These are phyloP conservation scores for Neophaeococcomyces mojaviensis DNA, from an alignment of 2,329 filamentous ascomycete species.

Conservation along the genomic window DNA sequence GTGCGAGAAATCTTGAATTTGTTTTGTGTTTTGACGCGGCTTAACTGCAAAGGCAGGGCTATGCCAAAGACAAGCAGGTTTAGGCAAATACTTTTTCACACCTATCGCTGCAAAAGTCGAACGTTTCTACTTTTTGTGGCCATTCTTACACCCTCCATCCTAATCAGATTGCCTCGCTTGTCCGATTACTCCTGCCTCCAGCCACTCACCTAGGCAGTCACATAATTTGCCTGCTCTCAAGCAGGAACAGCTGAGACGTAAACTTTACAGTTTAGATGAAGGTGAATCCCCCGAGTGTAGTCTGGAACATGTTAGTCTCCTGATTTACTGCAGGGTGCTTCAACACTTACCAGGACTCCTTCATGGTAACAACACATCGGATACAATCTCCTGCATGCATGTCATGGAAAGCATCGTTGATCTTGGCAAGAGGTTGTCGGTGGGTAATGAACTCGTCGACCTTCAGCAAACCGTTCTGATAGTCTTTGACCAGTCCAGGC, in stretches of 20 bases:
- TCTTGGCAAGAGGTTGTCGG: slow-evolving; percentile 70
- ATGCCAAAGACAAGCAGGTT: no score
- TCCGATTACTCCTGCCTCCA: no score
- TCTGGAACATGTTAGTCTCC: slow-evolving; percentile 6
- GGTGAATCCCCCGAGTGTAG: slow-evolving; percentile 21
- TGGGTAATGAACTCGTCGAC: slow-evolving; percentile 99
- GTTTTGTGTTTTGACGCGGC: no score
- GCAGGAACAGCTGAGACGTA: not conserved
- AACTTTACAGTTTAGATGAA: slow-evolving; percentile 5
- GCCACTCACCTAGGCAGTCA: not conserved
- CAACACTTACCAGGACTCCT: slow-evolving; percentile 9
- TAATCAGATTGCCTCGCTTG: no score
- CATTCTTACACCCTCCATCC: no score
- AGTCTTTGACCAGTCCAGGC: slow-evolving; percentile 77
- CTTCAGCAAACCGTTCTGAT: slow-evolving; percentile 83
- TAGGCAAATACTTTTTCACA: no score
- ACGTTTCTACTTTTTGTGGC: no score
- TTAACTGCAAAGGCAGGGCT: no score
- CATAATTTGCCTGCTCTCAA: not conserved
- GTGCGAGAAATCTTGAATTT: no score
- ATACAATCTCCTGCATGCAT: slow-evolving; percentile 99
- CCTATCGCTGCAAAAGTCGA: no score
- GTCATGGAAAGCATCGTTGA: slow-evolving; percentile 82
- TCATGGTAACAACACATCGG: slow-evolving; percentile 75
- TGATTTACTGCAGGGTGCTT: no score